phyloP scores from a whole-genome alignment of 192 early-diverging fungal species.

The Rhizoclosmatium globosum region DNA sequence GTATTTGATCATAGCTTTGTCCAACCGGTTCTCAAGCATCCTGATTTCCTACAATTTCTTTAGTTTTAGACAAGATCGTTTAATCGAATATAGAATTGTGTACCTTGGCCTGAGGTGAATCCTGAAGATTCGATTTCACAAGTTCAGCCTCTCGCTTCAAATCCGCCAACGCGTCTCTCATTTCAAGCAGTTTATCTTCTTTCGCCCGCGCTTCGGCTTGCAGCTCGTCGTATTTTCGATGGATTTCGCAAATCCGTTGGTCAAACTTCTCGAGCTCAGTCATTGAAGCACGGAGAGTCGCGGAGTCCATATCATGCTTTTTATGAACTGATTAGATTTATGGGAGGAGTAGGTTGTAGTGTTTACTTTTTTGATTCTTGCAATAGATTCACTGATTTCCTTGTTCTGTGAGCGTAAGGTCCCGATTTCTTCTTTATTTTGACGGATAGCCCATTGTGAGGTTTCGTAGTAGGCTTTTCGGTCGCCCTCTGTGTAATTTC shows the following conservation, averaged over 20 bases:
- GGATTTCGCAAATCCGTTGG: constrained; percentile 65
- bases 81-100: not conserved
- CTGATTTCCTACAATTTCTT: constrained; percentile 58
- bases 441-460: constrained; percentile 67
- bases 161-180: constrained; percentile 59
- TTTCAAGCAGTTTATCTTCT: constrained; percentile 50
- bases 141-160: constrained; percentile 56
- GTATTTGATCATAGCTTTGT: constrained; percentile 73
- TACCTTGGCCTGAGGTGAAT: constrained; percentile 64
- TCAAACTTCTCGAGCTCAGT: constrained; percentile 68
- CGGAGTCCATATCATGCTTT: constrained; percentile 50
- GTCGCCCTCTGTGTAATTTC: constrained; percentile 63
- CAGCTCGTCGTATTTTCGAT: constrained; percentile 67
- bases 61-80: not conserved
- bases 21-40: constrained; percentile 66
- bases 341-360: not conserved
- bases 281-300: constrained; percentile 50
- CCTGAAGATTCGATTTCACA: constrained; percentile 54
- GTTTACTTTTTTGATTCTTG: constrained; percentile 61
- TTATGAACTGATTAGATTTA: not conserved
- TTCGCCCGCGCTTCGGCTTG: constrained; percentile 61
- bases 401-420: constrained; percentile 59
- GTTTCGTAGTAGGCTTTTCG: constrained; percentile 73
- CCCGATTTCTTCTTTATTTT: constrained; percentile 70
- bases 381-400: constrained; percentile 63